Evolutionary conservation across 441 rosid genomes (phyloP).

Genomic region (Gossypium davidsonii): DNA sequence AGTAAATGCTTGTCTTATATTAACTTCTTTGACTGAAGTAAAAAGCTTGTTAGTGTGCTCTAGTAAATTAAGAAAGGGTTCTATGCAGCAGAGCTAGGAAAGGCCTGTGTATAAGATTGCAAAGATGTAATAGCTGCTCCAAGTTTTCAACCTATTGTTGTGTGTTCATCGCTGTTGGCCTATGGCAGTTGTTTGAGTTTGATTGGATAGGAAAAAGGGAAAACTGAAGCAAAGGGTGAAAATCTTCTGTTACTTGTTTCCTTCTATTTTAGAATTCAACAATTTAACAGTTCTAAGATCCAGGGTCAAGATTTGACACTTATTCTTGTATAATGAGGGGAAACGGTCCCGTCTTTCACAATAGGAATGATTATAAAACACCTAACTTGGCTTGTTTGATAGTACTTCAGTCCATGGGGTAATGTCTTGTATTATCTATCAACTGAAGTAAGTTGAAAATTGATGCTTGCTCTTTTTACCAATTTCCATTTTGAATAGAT

Average conservation of each 20-base stretch:
- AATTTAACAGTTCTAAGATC: background rate
- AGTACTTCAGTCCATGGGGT: background rate
- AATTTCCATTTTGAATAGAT: background rate
- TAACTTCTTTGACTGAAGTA: background rate
- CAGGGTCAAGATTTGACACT: background rate
- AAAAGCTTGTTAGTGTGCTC: background rate
- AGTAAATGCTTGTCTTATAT: background rate
- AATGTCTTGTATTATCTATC: background rate
- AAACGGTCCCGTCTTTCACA: background rate
- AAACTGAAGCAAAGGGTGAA: background rate
- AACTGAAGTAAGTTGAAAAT: background rate
- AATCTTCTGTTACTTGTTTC: background rate
- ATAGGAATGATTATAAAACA: background rate
- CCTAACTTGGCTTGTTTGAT: background rate
- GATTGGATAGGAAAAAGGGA: background rate
- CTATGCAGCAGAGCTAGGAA: background rate
- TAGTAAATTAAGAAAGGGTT: background rate
- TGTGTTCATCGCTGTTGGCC: background rate
- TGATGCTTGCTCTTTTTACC: background rate
- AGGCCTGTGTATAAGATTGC: background rate
- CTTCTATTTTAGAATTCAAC: background rate
- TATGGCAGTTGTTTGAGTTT: background rate
- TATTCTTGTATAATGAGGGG: background rate
- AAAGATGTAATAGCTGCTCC: background rate
- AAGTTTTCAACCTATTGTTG: background rate